These are phyloP conservation scores for Rhytidiadelphus loreus DNA, from an alignment of 225 moss, liverwort and hornwort genomes.

Conservation along the genomic window DNA sequence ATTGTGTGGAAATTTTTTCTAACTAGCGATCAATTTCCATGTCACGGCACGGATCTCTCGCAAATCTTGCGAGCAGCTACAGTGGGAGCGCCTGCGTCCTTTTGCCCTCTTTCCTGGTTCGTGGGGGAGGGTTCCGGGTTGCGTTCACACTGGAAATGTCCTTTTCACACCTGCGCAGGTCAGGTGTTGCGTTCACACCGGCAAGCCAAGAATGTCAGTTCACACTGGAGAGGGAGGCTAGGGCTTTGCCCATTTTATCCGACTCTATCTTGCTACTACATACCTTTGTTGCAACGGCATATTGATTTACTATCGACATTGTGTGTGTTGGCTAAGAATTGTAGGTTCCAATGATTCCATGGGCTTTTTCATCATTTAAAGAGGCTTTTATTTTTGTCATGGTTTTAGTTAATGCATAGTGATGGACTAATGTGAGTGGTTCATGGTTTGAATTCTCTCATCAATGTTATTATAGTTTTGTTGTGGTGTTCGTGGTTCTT, in stretches of 20 bases:
- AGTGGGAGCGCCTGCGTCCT: neutral
- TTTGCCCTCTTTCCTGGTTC: neutral
- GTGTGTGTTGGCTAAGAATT: neutral
- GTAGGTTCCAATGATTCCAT: neutral
- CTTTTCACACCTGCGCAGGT: neutral
- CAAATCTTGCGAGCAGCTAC: neutral
- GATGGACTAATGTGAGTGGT: accelerated
- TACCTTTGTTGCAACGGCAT: neutral
- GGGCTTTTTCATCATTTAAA: neutral
- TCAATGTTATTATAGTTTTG: neutral
- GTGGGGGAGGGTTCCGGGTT: neutral
- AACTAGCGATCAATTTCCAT: neutral
- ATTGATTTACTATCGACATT: neutral
- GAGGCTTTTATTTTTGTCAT: neutral
- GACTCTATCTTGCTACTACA: neutral
- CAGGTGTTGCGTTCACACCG: neutral
- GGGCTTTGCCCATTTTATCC: neutral
- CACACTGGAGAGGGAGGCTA: neutral
- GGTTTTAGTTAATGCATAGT: accelerated
- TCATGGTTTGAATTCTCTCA: neutral
- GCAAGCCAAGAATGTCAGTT: neutral
- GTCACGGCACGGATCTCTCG: neutral
- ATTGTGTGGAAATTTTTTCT: neutral
- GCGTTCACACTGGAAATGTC: neutral
- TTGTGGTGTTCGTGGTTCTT: neutral